These are phyloP conservation scores for Cryptococcus sp. DNA, from an alignment of 1,284 basidiomycete genomes.

Conservation along the genomic window DNA sequence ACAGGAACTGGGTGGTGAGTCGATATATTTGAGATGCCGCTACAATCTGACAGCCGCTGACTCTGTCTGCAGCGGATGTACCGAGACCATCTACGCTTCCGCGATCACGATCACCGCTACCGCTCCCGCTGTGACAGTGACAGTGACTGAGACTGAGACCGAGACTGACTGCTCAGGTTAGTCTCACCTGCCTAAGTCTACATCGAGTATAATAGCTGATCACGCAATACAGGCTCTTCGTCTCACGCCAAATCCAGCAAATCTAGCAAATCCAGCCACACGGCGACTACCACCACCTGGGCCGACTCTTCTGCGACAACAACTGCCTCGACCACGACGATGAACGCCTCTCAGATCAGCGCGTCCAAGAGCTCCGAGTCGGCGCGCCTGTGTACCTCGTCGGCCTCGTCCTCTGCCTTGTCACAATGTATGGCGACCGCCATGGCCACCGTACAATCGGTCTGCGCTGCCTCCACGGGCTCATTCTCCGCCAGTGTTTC, in stretches of 20 bases:
- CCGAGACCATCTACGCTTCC: background rate
- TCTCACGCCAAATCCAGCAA: no score
- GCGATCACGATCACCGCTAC: background rate
- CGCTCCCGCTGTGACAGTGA: background rate
- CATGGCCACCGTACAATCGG: conserved; percentile 6
- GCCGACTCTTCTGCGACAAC: background rate
- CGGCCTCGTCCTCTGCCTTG: conserved; percentile 11
- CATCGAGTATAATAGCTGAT: background rate
- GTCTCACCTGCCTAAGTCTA: background rate
- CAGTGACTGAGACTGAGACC: conserved; percentile 1
- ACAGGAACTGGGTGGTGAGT: conserved; percentile 1
- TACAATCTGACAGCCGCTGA: background rate
- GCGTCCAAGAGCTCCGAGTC: conserved; percentile 6
- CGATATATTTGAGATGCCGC: no score
- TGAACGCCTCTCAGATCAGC: conserved; percentile 14
- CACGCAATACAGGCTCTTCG: no score
- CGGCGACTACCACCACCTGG: background rate
- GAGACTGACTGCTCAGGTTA: background rate
- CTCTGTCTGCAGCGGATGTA: background rate
- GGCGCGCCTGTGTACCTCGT: conserved; percentile 13
- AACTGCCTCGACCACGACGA: conserved; percentile 1
- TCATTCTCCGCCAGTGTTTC: background rate
- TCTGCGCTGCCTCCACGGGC: conserved; percentile 10
- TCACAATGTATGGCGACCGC: conserved; percentile 17
- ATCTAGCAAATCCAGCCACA: no score